Percentiles rank a stretch among this genome's conserved stretches.
Conservation (phyloP, 306 rosid genomes). For the Comarum palustre region DNA sequence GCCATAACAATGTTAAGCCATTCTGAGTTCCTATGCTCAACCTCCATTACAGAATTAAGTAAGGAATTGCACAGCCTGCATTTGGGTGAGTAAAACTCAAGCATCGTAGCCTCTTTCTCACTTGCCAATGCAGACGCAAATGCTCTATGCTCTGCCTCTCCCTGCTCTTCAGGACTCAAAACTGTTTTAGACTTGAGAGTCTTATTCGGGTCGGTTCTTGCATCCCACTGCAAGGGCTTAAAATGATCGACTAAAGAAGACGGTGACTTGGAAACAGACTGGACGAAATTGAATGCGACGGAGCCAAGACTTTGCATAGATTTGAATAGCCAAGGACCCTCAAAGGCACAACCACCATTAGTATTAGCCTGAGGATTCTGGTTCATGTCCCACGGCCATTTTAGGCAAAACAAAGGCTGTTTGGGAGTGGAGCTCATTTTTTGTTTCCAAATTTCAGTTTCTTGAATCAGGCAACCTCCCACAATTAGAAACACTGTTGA, state of each 20-base stretch:
- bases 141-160: constrained; percentile 77
- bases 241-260: constrained; percentile 19
- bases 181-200: constrained; percentile 27
- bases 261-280: constrained; percentile 43
- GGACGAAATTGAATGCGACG: constrained; percentile 42
- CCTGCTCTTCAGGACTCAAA: constrained; percentile 44
- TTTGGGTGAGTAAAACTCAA: constrained; percentile 86
- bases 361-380: constrained; percentile 30
- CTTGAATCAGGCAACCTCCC: not conserved
- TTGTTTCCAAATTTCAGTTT: not conserved
- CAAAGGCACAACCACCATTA: constrained; percentile 47
- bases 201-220: constrained; percentile 27
- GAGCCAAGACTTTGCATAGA: constrained; percentile 65
- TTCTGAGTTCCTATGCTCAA: constrained; percentile 57
- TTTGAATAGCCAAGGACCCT: constrained; percentile 73
- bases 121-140: constrained; percentile 78
- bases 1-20: constrained; percentile 89
- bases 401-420: constrained; percentile 50
- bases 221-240: constrained; percentile 33
- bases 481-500: too few species aligned
- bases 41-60: constrained; percentile 50
- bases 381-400: constrained; percentile 75
- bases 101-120: constrained; percentile 65
- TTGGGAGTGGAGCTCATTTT: constrained; percentile 41
- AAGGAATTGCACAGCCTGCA: constrained; percentile 79